Evolutionary conservation across 495 filamentous ascomycete genomes (phyloP).

Genomic region (Penicillium lagena): DNA sequence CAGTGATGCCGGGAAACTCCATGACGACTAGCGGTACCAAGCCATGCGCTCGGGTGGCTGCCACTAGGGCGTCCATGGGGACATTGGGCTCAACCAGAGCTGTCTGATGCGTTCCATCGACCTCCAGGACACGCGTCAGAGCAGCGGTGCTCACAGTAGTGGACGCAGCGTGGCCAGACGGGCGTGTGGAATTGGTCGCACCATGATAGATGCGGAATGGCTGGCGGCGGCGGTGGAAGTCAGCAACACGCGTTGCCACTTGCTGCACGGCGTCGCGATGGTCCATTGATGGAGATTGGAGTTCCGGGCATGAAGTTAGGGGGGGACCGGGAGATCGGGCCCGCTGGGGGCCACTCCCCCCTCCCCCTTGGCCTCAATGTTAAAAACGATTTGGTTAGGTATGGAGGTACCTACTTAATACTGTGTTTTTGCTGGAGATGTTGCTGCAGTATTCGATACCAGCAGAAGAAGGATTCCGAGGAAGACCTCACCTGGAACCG

Average conservation of each 20-base stretch:
- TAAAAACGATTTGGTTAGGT: no score
- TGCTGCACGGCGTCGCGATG: slow-evolving; percentile 5
- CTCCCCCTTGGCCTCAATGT: no score
- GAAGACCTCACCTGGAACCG: no score
- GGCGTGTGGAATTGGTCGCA: slow-evolving; percentile 67
- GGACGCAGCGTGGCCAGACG: slow-evolving; percentile 46
- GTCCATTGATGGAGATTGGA: background rate
- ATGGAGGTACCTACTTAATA: no score
- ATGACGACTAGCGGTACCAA: slow-evolving; percentile 50
- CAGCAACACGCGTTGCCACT: slow-evolving; percentile 30
- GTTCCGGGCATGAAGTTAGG: slow-evolving; percentile 5
- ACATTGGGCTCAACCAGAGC: slow-evolving; percentile 51
- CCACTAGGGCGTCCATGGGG: slow-evolving; percentile 42
- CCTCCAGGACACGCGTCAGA: slow-evolving; percentile 46
- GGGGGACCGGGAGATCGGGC: no score
- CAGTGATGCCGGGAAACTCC: slow-evolving; percentile 54
- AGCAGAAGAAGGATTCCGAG: no score
- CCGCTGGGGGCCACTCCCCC: no score
- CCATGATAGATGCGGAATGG: slow-evolving; percentile 75
- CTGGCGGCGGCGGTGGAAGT: slow-evolving; percentile 49
- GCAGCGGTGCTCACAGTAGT: slow-evolving; percentile 34
- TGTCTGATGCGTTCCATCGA: slow-evolving; percentile 35
- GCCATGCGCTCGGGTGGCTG: slow-evolving; percentile 31
- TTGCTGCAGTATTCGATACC: no score
- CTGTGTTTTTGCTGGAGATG: no score